phyloP scores from a whole-genome alignment of 1,284 basidiomycete genomes.

The Puccinia triticina region DNA sequence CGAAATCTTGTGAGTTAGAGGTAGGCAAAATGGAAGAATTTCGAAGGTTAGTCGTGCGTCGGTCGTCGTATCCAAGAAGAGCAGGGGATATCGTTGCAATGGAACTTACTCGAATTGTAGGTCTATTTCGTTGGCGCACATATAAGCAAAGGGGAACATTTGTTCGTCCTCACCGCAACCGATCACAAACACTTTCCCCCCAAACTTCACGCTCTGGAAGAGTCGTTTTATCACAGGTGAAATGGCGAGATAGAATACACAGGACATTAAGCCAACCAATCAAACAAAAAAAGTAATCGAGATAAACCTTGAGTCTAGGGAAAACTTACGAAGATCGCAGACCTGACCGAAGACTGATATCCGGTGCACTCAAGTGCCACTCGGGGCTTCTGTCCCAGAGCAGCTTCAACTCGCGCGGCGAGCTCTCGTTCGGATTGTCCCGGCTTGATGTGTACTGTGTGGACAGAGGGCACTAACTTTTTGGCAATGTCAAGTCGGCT shows the following conservation, averaged over 20 bases:
- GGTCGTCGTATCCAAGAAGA: too few species aligned
- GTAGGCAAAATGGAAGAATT: slow-evolving; percentile 40
- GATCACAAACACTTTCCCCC: slow-evolving; percentile 65
- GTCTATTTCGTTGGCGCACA: slow-evolving; percentile 65
- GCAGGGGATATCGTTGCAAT: slow-evolving; percentile 10
- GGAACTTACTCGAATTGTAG: slow-evolving; percentile 63
- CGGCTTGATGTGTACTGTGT: slow-evolving; percentile 60
- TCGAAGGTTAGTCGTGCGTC: too few species aligned
- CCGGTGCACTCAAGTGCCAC: slow-evolving; percentile 82
- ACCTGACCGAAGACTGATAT: slow-evolving; percentile 81
- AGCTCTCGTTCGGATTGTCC: slow-evolving; percentile 56
- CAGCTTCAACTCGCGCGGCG: slow-evolving; percentile 59
- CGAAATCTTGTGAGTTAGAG: slow-evolving; percentile 58
- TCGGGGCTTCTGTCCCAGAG: slow-evolving; percentile 60
- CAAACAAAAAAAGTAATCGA: too few species aligned
- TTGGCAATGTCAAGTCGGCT: slow-evolving; percentile 65
- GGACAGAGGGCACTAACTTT: slow-evolving; percentile 63
- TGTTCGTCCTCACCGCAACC: slow-evolving; percentile 63
- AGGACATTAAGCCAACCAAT: too few species aligned
- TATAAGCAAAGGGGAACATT: slow-evolving; percentile 63
- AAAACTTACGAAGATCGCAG: slow-evolving; percentile 69
- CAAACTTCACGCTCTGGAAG: slow-evolving; percentile 62
- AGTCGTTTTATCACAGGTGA: not conserved
- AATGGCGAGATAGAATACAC: slow-evolving; percentile 25
- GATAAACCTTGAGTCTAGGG: not conserved